These are phyloP conservation scores for Acer yangbiense DNA, from an alignment of 345 rosid genomes.

Conservation along the genomic window DNA sequence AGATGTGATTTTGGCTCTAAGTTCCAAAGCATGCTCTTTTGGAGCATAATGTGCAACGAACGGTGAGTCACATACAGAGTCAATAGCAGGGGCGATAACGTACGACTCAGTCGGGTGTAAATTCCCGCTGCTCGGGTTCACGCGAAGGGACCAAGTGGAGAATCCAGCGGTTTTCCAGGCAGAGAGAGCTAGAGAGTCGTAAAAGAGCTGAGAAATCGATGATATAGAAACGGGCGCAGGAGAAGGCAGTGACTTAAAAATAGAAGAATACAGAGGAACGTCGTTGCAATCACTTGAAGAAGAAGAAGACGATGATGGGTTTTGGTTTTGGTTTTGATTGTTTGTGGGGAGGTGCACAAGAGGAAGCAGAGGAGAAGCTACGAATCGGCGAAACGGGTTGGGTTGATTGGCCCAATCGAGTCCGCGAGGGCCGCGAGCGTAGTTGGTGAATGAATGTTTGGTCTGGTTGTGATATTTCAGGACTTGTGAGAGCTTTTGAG, in stretches of 20 bases:
- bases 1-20: constrained; percentile 59
- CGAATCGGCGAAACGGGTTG: constrained; percentile 81
- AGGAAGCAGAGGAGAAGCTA: constrained; percentile 62
- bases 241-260: constrained; percentile 63
- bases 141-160: constrained; percentile 94
- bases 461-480: constrained; percentile 73
- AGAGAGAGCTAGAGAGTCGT: constrained; percentile 81
- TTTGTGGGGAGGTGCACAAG: constrained; percentile 44
- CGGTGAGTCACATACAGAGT: constrained; percentile 45
- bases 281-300: constrained; percentile 6
- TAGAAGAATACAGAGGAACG: constrained; percentile 51
- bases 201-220: constrained; percentile 66
- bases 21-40: constrained; percentile 75
- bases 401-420: constrained; percentile 97
- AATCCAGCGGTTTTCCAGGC: constrained; percentile 81
- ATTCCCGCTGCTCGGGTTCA: constrained; percentile 95
- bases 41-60: constrained; percentile 87
- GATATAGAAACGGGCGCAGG: constrained; percentile 54
- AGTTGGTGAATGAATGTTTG: constrained; percentile 64
- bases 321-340: constrained; percentile 7
- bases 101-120: constrained; percentile 85
- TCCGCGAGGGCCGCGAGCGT: constrained; percentile 84
- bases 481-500: constrained; percentile 45
- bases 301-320: constrained; percentile 6
- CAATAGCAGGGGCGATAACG: constrained; percentile 63